Percentiles rank a stretch among this genome's conserved stretches.
These are phyloP conservation scores for Astrocystis sublimbata DNA, from an alignment of 495 filamentous ascomycete species.

Conservation along the genomic window DNA sequence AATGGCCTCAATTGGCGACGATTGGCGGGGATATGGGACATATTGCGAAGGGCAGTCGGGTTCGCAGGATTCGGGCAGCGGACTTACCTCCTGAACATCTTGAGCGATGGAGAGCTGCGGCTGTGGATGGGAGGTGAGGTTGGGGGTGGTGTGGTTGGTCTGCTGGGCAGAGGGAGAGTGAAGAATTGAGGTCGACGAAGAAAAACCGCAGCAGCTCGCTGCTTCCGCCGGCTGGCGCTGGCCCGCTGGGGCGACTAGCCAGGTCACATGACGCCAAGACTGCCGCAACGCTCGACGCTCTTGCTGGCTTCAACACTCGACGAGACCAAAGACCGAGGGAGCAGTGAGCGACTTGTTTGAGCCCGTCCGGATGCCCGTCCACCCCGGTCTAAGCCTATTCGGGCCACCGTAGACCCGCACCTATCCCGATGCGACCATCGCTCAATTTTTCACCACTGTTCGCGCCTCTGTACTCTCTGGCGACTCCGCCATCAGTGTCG, in stretches of 20 bases:
- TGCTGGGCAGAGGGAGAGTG: conserved; percentile 33
- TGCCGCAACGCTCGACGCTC: no score
- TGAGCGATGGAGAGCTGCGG: conserved; percentile 59
- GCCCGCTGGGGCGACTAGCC: conserved; percentile 19
- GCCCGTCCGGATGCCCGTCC: neutral
- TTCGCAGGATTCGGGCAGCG: neutral
- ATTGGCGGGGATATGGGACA: no score
- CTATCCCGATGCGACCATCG: neutral
- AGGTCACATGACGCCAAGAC: conserved; percentile 13
- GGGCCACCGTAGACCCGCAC: neutral
- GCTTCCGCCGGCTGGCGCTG: no score
- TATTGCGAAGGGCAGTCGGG: neutral
- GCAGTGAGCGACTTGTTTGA: no score
- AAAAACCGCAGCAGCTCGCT: conserved; percentile 29
- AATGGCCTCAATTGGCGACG: conserved; percentile 33
- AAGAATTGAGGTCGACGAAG: conserved; percentile 33
- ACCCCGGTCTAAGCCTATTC: conserved; percentile 5
- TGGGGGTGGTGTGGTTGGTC: conserved; percentile 40
- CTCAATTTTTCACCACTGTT: neutral
- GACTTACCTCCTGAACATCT: conserved; percentile 88
- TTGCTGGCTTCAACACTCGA: neutral
- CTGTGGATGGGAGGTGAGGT: conserved; percentile 44
- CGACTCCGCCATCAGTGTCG: no score
- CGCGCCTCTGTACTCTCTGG: neutral
- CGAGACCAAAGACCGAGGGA: conserved; percentile 8